Percentiles rank a stretch among this genome's conserved stretches.
These are phyloP conservation scores for Ophiostoma tasmaniense DNA, from an alignment of 2,329 filamentous ascomycete species.

Conservation along the genomic window DNA sequence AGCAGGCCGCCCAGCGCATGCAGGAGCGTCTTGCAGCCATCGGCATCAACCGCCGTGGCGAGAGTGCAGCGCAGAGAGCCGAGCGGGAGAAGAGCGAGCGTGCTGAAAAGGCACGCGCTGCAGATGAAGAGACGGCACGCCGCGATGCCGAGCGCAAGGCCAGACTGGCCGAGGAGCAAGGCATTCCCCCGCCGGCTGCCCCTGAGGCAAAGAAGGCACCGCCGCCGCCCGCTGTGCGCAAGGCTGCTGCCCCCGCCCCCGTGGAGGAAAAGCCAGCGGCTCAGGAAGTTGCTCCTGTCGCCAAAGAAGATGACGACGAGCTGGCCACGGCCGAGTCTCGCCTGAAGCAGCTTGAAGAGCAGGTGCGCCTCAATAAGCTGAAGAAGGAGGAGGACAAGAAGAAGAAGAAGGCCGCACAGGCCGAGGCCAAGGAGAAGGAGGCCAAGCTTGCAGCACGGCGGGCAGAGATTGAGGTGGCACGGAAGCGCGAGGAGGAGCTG, in stretches of 20 bases:
- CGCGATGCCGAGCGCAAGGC: slow-evolving; percentile 81
- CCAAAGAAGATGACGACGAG: slow-evolving; percentile 68
- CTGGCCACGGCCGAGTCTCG: slow-evolving; percentile 72
- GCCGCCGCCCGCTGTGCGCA: slow-evolving; percentile 43
- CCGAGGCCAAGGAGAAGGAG: slow-evolving; percentile 83
- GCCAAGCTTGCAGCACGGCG: slow-evolving; percentile 72
- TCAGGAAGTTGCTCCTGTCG: slow-evolving; percentile 69
- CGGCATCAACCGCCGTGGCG: slow-evolving; percentile 79
- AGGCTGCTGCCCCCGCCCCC: slow-evolving; percentile 35
- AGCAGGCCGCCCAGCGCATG: slow-evolving; percentile 95
- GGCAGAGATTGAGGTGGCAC: slow-evolving; percentile 85
- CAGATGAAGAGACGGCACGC: slow-evolving; percentile 87
- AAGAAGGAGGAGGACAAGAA: slow-evolving; percentile 96
- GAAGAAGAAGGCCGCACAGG: slow-evolving; percentile 77
- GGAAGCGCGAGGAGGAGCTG: slow-evolving; percentile 81
- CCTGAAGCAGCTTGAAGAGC: slow-evolving; percentile 82
- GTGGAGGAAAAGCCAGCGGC: slow-evolving; percentile 39
- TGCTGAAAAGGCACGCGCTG: slow-evolving; percentile 77
- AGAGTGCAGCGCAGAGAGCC: slow-evolving; percentile 72
- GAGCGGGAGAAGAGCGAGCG: slow-evolving; percentile 84
- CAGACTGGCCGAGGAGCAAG: slow-evolving; percentile 70
- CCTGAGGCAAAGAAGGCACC: slow-evolving; percentile 56
- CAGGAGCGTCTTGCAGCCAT: slow-evolving; percentile 89
- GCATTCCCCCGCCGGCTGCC: slow-evolving; percentile 48
- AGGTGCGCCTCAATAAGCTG: slow-evolving; percentile 85